phyloP scores from a whole-genome alignment of 106 monocot genomes.

The Platanthera zijinensis region DNA sequence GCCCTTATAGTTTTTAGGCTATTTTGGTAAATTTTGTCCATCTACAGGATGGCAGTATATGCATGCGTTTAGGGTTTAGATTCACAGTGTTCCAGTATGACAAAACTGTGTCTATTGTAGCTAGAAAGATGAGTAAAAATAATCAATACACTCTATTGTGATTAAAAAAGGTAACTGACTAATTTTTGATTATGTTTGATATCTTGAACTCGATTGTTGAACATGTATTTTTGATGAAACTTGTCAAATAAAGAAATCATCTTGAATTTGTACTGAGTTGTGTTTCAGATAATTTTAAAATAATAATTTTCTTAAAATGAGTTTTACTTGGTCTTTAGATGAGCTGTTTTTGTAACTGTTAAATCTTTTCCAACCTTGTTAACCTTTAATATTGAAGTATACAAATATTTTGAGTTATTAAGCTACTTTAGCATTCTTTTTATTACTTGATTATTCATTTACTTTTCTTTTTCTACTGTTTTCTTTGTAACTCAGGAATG shows the following conservation, averaged over 20 bases:
- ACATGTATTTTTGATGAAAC: no score
- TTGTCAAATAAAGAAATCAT: no score
- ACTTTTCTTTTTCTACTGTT: neutral
- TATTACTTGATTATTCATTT: neutral
- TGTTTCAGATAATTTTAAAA: neutral
- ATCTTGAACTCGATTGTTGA: no score
- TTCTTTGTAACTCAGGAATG: slow-evolving; percentile 21
- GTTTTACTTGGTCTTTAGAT: neutral
- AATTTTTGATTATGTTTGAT: neutral
- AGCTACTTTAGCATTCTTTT: neutral
- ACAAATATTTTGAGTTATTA: neutral
- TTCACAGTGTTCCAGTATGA: neutral
- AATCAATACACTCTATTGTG: neutral
- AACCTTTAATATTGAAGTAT: neutral
- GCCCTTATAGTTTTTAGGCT: no score
- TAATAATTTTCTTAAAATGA: neutral
- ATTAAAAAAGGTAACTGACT: neutral
- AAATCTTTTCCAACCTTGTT: neutral
- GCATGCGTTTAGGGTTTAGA: no score
- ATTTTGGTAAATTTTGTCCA: no score
- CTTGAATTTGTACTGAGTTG: neutral
- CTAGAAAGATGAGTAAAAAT: neutral
- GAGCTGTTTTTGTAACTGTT: neutral
- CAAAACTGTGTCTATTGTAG: neutral
- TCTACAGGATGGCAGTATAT: no score